phyloP scores from a whole-genome alignment of 192 early-diverging fungal species.

The Paraglomus brasilianum region DNA sequence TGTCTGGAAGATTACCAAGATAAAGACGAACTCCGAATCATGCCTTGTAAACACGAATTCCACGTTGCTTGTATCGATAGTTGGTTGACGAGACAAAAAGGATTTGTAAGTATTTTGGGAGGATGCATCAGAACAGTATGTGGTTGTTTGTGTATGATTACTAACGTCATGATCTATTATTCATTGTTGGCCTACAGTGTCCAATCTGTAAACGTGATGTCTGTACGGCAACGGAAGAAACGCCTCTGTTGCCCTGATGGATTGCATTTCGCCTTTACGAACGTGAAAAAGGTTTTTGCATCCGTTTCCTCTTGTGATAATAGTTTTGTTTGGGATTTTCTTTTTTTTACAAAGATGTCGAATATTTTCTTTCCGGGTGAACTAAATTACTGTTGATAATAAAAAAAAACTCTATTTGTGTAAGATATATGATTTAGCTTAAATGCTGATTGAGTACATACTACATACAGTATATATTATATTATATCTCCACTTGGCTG shows the following conservation, averaged over 20 bases:
- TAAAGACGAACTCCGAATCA: slow-evolving; percentile 71
- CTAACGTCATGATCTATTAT: slow-evolving; percentile 27
- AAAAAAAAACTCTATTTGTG: too few species aligned
- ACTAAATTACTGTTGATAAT: too few species aligned
- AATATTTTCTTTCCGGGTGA: neutral
- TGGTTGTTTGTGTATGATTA: slow-evolving; percentile 14
- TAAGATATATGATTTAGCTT: too few species aligned
- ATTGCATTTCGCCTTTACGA: neutral
- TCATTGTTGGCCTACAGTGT: slow-evolving; percentile 33
- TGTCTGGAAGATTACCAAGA: slow-evolving; percentile 90
- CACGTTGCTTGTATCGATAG: slow-evolving; percentile 88
- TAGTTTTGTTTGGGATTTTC: too few species aligned
- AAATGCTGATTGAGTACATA: too few species aligned
- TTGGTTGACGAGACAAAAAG: slow-evolving; percentile 86
- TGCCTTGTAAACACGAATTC: slow-evolving; percentile 89
- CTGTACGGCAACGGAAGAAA: slow-evolving; percentile 38
- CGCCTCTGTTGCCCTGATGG: slow-evolving; percentile 31
- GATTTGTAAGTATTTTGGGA: slow-evolving; percentile 74
- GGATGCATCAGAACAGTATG: slow-evolving; percentile 4
- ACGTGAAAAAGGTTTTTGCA: too few species aligned
- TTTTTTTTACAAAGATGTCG: too few species aligned
- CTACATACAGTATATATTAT: too few species aligned
- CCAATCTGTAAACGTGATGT: slow-evolving; percentile 49
- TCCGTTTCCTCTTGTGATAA: too few species aligned
- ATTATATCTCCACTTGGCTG: too few species aligned